phyloP scores from a whole-genome alignment of 2,329 filamentous ascomycete species.

The Trichophyton benhamiae region DNA sequence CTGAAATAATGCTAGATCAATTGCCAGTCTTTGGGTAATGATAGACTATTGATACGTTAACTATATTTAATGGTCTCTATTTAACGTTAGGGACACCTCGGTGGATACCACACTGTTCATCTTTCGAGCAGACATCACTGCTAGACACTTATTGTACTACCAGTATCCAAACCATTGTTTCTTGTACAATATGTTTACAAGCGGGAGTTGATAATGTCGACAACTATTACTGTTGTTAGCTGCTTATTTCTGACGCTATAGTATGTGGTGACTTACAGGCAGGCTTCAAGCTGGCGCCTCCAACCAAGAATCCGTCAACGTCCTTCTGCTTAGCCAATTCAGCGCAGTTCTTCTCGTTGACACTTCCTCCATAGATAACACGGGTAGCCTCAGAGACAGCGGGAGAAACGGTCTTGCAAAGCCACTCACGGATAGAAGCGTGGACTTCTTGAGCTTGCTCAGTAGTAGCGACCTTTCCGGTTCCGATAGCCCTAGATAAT shows the following conservation, averaged over 20 bases:
- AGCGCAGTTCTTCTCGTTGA: constrained; percentile 95
- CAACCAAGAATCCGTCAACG: constrained; percentile 96
- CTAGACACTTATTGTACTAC: too few relatives aligned
- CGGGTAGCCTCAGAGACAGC: constrained; percentile 75
- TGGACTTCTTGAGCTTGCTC: constrained; percentile 91
- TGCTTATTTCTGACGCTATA: neutral
- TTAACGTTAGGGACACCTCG: neutral
- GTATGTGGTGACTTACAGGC: constrained; percentile 53
- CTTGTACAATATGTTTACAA: constrained; percentile 23
- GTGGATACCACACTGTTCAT: neutral
- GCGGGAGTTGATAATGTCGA: constrained; percentile 58
- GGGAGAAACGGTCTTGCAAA: constrained; percentile 60
- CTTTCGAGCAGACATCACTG: neutral
- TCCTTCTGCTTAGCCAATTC: constrained; percentile 85
- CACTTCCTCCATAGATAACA: constrained; percentile 92
- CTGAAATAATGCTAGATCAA: neutral
- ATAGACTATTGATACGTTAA: neutral
- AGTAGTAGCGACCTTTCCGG: constrained; percentile 80
- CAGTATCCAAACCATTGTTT: neutral
- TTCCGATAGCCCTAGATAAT: constrained; percentile 54
- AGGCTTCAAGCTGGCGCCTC: constrained; percentile 92
- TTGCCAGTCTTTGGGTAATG: neutral
- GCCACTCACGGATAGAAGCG: constrained; percentile 80
- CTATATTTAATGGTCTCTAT: neutral
- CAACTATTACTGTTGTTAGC: constrained; percentile 32